phyloP scores from a whole-genome alignment of 768 basidiomycete genomes.

The Ephemerocybe angulata region DNA sequence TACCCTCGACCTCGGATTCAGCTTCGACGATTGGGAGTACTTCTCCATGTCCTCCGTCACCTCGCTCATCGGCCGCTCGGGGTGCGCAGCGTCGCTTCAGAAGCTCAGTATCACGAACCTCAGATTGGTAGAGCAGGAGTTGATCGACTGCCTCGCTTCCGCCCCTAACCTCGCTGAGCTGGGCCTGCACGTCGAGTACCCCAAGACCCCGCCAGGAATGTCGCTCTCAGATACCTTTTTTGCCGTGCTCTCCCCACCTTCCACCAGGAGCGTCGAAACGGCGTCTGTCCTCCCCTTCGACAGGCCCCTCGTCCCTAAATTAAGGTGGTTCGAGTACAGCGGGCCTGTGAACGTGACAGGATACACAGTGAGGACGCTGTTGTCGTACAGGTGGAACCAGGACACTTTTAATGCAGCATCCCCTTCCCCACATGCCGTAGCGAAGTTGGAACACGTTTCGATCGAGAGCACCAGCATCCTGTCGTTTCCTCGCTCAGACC shows the following conservation, averaged over 20 bases:
- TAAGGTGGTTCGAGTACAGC: background rate
- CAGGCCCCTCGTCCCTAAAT: background rate
- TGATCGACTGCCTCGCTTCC: background rate
- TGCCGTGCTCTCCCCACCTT: background rate
- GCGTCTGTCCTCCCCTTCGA: background rate
- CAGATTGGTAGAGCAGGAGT: background rate
- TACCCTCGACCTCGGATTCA: background rate
- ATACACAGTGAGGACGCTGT: background rate
- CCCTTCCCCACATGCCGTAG: background rate
- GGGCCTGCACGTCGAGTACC: constrained; percentile 1
- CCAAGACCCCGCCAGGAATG: background rate
- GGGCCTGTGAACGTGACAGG: background rate
- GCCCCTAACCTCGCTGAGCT: background rate
- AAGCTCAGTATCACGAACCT: background rate
- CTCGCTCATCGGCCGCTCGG: background rate
- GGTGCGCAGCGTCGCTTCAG: background rate
- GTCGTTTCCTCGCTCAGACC: background rate
- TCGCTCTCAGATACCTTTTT: constrained; percentile 1
- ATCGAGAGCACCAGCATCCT: background rate
- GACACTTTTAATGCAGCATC: background rate
- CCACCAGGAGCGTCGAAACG: background rate
- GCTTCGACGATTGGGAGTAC: background rate
- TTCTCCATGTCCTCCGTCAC: background rate
- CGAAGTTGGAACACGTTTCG: background rate
- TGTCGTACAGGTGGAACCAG: background rate